Conservation (phyloP, 805 yeast genomes). For the Lipomyces kockii region DNA sequence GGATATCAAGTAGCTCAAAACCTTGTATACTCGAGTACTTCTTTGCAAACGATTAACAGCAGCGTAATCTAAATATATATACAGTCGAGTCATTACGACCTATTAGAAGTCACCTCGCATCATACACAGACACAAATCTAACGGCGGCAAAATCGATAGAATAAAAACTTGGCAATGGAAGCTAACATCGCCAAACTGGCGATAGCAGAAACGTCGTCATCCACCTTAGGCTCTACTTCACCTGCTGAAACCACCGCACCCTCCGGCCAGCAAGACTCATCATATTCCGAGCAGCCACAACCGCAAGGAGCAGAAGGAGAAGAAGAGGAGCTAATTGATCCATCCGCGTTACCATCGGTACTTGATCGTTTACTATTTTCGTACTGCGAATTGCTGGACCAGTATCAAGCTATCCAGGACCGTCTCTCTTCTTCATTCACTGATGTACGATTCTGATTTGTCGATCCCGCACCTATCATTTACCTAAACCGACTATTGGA, state of each 20-base stretch:
- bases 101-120: background rate
- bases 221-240: background rate
- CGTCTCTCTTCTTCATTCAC: constrained; percentile 18
- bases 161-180: constrained; percentile 13
- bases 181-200: constrained; percentile 17
- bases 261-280: background rate
- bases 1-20: no score
- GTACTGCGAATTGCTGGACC: constrained; percentile 30
- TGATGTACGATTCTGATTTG: constrained; percentile 6
- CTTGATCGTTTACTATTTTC: constrained; percentile 26
- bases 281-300: background rate
- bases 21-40: no score
- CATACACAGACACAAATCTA: background rate
- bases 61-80: background rate
- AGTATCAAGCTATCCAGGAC: constrained; percentile 16
- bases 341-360: constrained; percentile 3
- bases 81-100: background rate
- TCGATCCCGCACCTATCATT: background rate
- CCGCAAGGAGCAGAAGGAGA: constrained; percentile 5
- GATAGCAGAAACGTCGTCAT: background rate
- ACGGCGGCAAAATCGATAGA: background rate
- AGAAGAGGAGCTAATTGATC: constrained; percentile 22
- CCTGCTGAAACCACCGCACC: background rate
- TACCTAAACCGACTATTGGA: background rate
- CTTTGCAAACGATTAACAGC: background rate